These are phyloP conservation scores for Sodiomyces alkalinus DNA, from an alignment of 2,329 filamentous ascomycete genomes.

Conservation along the genomic window DNA sequence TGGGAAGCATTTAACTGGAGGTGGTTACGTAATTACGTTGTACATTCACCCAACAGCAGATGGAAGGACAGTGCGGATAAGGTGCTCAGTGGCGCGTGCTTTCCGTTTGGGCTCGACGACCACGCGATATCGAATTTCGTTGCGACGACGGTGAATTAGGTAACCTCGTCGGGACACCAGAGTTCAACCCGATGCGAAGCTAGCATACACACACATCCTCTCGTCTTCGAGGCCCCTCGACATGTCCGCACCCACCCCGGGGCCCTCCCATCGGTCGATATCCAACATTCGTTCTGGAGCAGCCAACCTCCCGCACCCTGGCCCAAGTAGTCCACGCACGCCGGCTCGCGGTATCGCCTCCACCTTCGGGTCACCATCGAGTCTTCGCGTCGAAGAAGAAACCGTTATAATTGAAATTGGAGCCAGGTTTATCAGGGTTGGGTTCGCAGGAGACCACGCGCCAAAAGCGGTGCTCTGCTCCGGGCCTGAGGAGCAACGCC, in stretches of 20 bases:
- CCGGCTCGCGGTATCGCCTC: conserved; percentile 39
- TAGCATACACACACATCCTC: background rate
- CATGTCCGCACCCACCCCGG: no score
- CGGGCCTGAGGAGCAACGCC: conserved; percentile 58
- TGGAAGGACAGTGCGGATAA: no score
- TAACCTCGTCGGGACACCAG: no score
- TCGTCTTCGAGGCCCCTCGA: background rate
- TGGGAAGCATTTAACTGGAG: no score
- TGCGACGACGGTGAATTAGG: no score
- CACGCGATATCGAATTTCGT: no score
- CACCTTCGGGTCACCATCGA: conserved; percentile 41
- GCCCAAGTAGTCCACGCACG: conserved; percentile 41
- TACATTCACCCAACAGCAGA: no score
- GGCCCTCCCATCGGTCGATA: conserved; percentile 40
- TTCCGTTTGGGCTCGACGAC: no score
- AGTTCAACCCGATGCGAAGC: no score
- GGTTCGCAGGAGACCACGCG: conserved; percentile 69
- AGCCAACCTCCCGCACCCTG: conserved; percentile 16
- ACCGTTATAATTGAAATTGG: conserved; percentile 72
- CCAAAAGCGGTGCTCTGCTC: conserved; percentile 61
- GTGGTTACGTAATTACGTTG: no score
- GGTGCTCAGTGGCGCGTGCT: no score
- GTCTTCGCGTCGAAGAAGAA: conserved; percentile 67
- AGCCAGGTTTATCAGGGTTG: conserved; percentile 60
- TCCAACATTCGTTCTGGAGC: conserved; percentile 37